Evolutionary conservation across 176 grass and related monocot species (phyloP), one percentile per base, ranked within the genome.

Genomic region (Rhynchospora breviuscula): DNA sequence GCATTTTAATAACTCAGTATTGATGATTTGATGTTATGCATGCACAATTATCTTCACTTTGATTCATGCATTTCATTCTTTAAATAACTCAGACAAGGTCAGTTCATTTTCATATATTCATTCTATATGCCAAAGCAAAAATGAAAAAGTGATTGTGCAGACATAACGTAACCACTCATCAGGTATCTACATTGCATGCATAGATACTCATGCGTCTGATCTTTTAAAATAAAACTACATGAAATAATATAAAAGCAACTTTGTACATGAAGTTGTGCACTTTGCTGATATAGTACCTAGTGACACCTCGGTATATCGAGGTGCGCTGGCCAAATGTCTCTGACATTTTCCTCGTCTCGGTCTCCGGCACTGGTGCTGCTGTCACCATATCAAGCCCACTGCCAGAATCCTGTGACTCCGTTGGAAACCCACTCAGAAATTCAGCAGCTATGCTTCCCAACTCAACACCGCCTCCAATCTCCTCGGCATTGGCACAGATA

Each of bases 271-370:
- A 64, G 10, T 5, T 17, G 8, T 71, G 40, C 1, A 71, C 43
- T 47, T 11, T 25, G 48, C 5, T 67, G 11, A 52, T 14, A 67
- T 75, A 75, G 9, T 90, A 98, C 95, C 90, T 94, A 12, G 95
- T 98, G 60, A 98, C 95, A 26, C 95, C 95, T 0, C 95, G 95
- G 79, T 94, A 98, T 86, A 98, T 93, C 23, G 95, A 98, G 6
- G 92, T 98, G 65, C 95, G 81, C 63, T 94, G 95, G 14, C 95
- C 95, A 51, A 94, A 98, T 13, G 92, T 88, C 57, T 97, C 94
- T 6, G 65, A 25, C 6, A 84, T 59, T 63, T 76, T 83, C 87
- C 18, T 91, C 0, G 85, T 73, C 87, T 90, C 80, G 0, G 61
- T 86, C 82, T 91, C 89, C 4, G 85, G 31, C 87, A 91, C 85